Evolutionary conservation across 2,329 filamentous ascomycete species (phyloP).

Genomic region (Pseudopyricularia javanii): DNA sequence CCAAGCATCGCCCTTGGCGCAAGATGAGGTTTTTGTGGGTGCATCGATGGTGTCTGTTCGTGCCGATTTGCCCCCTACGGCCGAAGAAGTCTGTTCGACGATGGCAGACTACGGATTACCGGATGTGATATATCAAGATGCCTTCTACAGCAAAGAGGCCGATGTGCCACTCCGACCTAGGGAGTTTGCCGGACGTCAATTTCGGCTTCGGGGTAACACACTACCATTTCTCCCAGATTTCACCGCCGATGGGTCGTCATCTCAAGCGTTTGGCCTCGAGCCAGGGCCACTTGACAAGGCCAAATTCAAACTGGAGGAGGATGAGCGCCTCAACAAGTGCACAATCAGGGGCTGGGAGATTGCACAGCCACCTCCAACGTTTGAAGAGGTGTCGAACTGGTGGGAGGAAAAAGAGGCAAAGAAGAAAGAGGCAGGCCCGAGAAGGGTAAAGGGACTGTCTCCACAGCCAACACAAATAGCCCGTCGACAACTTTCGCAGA

Average conservation of each 20-base stretch:
- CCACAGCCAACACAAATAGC: conserved; percentile 6
- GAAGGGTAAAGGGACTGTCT: conserved; percentile 4
- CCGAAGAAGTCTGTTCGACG: conserved; percentile 36
- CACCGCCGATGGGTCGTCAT: conserved; percentile 46
- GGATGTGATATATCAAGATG: conserved; percentile 67
- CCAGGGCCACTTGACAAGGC: conserved; percentile 33
- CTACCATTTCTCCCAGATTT: conserved; percentile 74
- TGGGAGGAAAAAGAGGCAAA: conserved; percentile 26
- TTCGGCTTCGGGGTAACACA: conserved; percentile 62
- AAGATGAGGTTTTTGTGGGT: not conserved
- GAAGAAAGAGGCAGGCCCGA: conserved; percentile 6
- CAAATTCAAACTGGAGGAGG: conserved; percentile 36
- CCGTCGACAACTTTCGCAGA: conserved; percentile 55
- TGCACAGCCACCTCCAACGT: conserved; percentile 55
- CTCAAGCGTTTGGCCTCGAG: conserved; percentile 42
- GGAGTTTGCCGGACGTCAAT: conserved; percentile 83
- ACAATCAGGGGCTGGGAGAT: conserved; percentile 67
- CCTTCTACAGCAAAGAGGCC: conserved; percentile 71
- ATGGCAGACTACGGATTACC: conserved; percentile 47
- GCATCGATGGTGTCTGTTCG: not conserved
- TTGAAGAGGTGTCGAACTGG: conserved; percentile 60
- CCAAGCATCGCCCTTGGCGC: not conserved
- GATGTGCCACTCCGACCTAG: conserved; percentile 68
- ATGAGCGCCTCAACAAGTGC: conserved; percentile 42
- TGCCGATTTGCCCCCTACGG: conserved; percentile 17